Base-by-base conservation (phyloP, 73 alveolate species). In the Paramecium tetraurelia region DNA sequence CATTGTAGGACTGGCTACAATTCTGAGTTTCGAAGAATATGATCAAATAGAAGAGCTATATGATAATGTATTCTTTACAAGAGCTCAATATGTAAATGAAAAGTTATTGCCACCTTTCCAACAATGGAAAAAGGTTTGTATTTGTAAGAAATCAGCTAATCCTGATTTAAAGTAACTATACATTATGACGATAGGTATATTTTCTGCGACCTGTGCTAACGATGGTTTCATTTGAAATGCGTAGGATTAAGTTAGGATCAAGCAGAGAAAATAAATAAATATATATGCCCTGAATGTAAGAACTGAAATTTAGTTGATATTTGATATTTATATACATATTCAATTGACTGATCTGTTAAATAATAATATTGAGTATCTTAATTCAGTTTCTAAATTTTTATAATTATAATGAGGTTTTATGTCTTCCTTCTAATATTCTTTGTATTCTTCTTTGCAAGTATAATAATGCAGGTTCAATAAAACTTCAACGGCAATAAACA, bases 171-270 rank as follows among this genome's bases (percentile, higher is more conserved):
- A 80, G 90, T 80, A 80, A 12, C 29, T 5, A 36, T 12, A 44
- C n/a, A n/a, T 4, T 24, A 24, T 24, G 11, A 44, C 1, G 6
- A n/a, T 80, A 80, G 90, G 33, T 80, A 80, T 43, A 80, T 80
- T 43, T 46, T 80, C 1, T 80, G 90, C 20, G 90, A 80, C 3
- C 44, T 48, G 12, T 80, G 90, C 44, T 10, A 80, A 21, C 1
- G 20, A 44, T 80, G 90, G 90, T 80, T 33, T 48, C 90, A 80
- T 46, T 20, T 80, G 72, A 80, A 80, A 80, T 80, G 90, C 27
- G 36, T 80, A 46, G 46, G 57, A 22, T 57, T 80, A 43, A 41
- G 41, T n/a, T 22, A 80, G 21, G 90, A 80, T 24, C 11, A 44
- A 46, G 90, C 90, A 12, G 44, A 80, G 3, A 80, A 16, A 80